Evolutionary conservation across 768 basidiomycete species (phyloP).

Genomic region (Tricholoma flavovirens): DNA sequence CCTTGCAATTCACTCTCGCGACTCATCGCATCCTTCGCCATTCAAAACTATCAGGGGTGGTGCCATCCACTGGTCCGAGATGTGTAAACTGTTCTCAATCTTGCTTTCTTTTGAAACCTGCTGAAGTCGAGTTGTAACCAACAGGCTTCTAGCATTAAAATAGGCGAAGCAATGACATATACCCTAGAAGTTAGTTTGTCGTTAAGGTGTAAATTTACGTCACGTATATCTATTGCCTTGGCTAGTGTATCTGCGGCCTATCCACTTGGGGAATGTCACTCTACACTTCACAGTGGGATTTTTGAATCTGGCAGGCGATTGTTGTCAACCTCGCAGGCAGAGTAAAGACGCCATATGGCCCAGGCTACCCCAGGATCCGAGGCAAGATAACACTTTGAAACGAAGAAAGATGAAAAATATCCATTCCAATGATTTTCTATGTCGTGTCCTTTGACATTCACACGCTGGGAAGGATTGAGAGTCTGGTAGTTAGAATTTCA

Average conservation of each 20-base stretch:
- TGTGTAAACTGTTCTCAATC: neutral
- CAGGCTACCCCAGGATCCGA: neutral
- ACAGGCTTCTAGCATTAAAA: too few species aligned
- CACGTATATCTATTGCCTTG: too few species aligned
- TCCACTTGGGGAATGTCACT: neutral
- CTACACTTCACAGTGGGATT: neutral
- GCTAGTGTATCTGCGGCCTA: too few species aligned
- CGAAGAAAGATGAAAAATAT: neutral
- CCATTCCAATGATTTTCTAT: neutral
- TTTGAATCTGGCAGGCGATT: neutral
- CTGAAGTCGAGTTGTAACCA: too few species aligned
- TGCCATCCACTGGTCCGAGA: neutral
- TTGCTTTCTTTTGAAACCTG: too few species aligned
- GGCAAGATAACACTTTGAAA: neutral
- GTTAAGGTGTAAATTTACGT: too few species aligned
- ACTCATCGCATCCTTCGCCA: neutral
- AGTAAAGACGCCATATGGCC: neutral
- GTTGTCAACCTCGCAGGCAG: neutral
- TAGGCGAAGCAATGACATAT: too few species aligned
- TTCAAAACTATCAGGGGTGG: neutral
- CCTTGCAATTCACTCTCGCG: too few species aligned
- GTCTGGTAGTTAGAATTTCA: neutral
- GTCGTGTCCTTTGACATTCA: neutral
- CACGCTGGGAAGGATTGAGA: neutral
- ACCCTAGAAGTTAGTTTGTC: too few species aligned